Conservation (phyloP, 306 rosid genomes). For the Canavalia gladiata region DNA sequence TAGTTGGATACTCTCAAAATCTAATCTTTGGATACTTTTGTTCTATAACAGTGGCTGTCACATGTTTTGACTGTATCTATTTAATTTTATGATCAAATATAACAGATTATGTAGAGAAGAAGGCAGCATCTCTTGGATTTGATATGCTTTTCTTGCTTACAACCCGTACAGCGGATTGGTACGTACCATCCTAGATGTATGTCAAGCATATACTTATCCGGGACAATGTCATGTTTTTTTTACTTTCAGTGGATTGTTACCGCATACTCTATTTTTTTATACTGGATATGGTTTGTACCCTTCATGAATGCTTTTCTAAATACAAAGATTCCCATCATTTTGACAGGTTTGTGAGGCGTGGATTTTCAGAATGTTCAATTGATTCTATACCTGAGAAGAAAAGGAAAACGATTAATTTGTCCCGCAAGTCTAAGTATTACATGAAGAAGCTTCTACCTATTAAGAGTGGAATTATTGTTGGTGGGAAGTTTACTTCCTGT, state of each 20-base stretch:
- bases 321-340: conserved; percentile 21
- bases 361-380: conserved; percentile 79
- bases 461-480: conserved; percentile 59
- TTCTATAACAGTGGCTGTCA: conserved; percentile 12
- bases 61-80: background rate
- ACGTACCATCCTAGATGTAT: conserved; percentile 25
- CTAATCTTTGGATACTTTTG: background rate
- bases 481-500: conserved; percentile 37
- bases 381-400: conserved; percentile 73
- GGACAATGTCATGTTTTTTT: background rate
- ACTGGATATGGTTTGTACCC: background rate
- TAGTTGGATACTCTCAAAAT: too few relatives aligned
- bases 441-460: conserved; percentile 73
- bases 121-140: conserved; percentile 70
- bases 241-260: conserved; percentile 8
- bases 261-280: background rate
- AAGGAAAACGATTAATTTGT: conserved; percentile 62
- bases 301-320: conserved; percentile 39
- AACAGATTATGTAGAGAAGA: conserved; percentile 83
- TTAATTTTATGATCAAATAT: conserved; percentile 16
- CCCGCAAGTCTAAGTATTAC: conserved; percentile 82
- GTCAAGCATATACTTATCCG: background rate
- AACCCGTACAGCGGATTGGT: conserved; percentile 90
- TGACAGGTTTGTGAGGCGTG: conserved; percentile 86
- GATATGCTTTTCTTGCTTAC: conserved; percentile 77